Evolutionary conservation across 2,329 filamentous ascomycete genomes (phyloP), one percentile per base, ranked within the genome.

Genomic region (Talaromyces sp.): DNA sequence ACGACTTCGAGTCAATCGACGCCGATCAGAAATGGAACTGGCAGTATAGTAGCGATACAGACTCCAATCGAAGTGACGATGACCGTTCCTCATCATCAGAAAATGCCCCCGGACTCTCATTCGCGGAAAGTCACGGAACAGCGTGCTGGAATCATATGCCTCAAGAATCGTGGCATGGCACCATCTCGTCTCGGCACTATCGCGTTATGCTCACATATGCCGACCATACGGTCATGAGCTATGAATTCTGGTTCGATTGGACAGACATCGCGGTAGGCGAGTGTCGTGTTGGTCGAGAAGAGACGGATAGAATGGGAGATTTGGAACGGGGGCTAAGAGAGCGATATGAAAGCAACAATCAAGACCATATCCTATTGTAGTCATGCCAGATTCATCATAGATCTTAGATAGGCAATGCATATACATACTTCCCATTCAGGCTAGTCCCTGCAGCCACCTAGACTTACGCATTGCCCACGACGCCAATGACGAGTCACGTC

Each of bases 201-300:
- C 71, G 86, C 31, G 66, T 88, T 21, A 70, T 88, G 65, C 72
- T 88, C 68, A 80, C 81, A 64, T 88, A 82, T 70, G 73, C 72
- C 16, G 82, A 88, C 69, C 80, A 85, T 65, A 81, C 81, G 0
- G 75, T 87, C 7, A 71, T 87, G 73, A 84, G 80, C 63, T 88
- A 87, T 73, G 86, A 88, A 74, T 76, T 88, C 39, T 80, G 74
- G 73, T 77, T 78, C 56, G 72, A 76, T 23, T 77, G 76, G 76
- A 72, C 70, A 37, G 63, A 44, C 14, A 57, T 62, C 62, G 59
- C 64, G 9, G 62, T 61, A 59, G 52, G 33, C 28, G 63, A 68
- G 14, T 55, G 11, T 7, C 12, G 31, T 39, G 5, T 7, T 25
- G 16, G 31, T 18, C 33, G 23, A 25, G 50, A 56, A n/a, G 42